These are phyloP conservation scores for Lolium multiflorum DNA, from an alignment of 176 grass and related monocot species.

Conservation along the genomic window DNA sequence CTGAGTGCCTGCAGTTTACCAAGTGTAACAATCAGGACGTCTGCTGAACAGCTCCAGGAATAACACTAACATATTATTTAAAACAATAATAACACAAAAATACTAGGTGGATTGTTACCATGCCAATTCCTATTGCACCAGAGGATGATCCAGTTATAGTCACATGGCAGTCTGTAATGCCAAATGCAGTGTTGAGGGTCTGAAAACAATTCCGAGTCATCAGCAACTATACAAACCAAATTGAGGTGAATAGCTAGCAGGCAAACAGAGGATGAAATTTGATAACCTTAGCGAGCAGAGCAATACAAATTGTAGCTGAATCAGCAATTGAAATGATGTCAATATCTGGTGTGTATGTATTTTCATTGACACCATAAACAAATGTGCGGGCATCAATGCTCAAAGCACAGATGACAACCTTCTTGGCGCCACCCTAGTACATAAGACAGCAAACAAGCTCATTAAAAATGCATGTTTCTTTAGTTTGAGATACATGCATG, in stretches of 20 bases:
- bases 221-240: conserved; percentile 18
- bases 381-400: conserved; percentile 83
- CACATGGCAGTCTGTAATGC: neutral
- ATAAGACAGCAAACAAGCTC: neutral
- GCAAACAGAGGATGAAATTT: neutral
- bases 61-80: neutral
- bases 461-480: neutral
- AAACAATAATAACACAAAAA: conserved; percentile 11
- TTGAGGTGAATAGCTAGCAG: neutral
- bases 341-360: conserved; percentile 61
- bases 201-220: conserved; percentile 8
- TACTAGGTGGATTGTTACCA: conserved; percentile 8
- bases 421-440: conserved; percentile 73
- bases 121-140: neutral
- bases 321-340: conserved; percentile 70
- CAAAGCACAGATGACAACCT: conserved; percentile 71
- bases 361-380: conserved; percentile 69
- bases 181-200: conserved; percentile 5
- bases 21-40: conserved; percentile 14
- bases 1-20: conserved; percentile 14
- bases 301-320: conserved; percentile 77
- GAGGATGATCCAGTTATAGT: conserved; percentile 8
- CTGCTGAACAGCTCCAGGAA: neutral
- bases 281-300: conserved; percentile 69
- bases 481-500: conserved; percentile 3